Evolutionary conservation across 164 flowering plant genomes (phyloP).

Genomic region (Magnolia changhungtana): DNA sequence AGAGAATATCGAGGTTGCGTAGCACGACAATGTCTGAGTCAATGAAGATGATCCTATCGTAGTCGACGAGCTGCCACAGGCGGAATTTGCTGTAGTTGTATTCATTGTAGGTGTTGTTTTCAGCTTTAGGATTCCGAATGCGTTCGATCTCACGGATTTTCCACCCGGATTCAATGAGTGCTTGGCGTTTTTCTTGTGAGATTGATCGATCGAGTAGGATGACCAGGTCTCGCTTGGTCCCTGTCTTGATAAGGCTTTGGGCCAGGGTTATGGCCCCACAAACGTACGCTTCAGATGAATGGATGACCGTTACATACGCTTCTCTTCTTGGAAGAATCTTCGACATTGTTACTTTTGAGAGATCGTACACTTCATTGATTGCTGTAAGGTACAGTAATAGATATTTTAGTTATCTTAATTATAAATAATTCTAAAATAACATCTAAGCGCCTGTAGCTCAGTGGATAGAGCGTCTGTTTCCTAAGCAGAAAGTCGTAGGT

Average conservation of each 20-base stretch:
- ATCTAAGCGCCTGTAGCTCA: conserved; percentile 13
- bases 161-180: conserved; percentile 81
- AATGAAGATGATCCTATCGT: conserved; percentile 78
- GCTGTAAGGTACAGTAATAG: conserved; percentile 31
- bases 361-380: conserved; percentile 48
- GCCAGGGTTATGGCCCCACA: conserved; percentile 95
- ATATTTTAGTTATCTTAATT: too few relatives aligned
- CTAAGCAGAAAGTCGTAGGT: conserved; percentile 98
- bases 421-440: too few relatives aligned
- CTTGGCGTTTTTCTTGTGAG: conserved; percentile 44
- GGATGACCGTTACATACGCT: conserved; percentile 90
- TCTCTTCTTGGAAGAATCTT: conserved; percentile 37
- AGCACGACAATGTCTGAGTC: conserved; percentile 84
- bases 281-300: conserved; percentile 78
- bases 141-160: conserved; percentile 58
- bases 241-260: conserved; percentile 61
- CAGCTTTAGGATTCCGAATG: conserved; percentile 81
- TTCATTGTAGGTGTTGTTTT: conserved; percentile 73
- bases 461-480: conserved; percentile 99
- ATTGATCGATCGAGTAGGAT: conserved; percentile 79
- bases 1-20: conserved; percentile 69
- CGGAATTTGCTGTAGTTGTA: conserved; percentile 95
- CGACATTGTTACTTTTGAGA: conserved; percentile 26
- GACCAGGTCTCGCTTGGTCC: conserved; percentile 78
- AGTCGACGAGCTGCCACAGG: conserved; percentile 88